phyloP scores from a whole-genome alignment of 2,329 filamentous ascomycete genomes.

The Phaeosphaeriaceae sp. region DNA sequence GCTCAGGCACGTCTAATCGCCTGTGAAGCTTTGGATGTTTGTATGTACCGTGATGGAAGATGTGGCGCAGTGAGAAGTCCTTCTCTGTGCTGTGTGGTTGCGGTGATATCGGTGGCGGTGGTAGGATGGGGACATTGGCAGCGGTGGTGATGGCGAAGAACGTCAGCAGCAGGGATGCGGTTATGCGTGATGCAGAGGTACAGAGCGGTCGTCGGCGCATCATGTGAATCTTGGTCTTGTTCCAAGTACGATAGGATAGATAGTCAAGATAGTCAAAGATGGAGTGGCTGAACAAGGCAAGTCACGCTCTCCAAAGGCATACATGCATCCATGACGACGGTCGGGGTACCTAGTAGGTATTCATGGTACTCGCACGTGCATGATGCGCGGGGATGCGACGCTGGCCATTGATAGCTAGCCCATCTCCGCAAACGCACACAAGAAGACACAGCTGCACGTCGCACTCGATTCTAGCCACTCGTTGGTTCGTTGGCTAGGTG shows the following conservation, averaged over 20 bases:
- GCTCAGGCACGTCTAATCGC: conserved; percentile 71
- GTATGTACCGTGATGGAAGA: conserved; percentile 90
- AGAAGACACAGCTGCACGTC: neutral
- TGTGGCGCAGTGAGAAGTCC: conserved; percentile 71
- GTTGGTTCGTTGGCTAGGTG: conserved; percentile 1
- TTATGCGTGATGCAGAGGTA: conserved; percentile 67
- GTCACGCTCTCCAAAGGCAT: neutral
- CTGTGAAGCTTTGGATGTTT: conserved; percentile 77
- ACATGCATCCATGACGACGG: conserved; percentile 17
- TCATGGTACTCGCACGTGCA: conserved; percentile 17
- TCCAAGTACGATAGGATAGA: neutral
- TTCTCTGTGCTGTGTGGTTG: conserved; percentile 26
- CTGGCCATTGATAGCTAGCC: conserved; percentile 7
- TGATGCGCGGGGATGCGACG: conserved; percentile 11
- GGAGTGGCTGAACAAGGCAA: neutral
- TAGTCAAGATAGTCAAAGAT: neutral
- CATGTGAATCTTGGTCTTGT: neutral
- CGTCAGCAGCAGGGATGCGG: conserved; percentile 67
- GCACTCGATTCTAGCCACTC: neutral
- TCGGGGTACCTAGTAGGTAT: conserved; percentile 8
- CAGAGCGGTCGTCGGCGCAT: conserved; percentile 40
- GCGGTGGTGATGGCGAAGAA: conserved; percentile 66
- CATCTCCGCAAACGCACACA: neutral
- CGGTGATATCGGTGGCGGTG: conserved; percentile 29
- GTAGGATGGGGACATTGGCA: conserved; percentile 41